Base-by-base conservation (phyloP, 2,329 filamentous ascomycete genomes). In the Rosellinia necatrix region DNA sequence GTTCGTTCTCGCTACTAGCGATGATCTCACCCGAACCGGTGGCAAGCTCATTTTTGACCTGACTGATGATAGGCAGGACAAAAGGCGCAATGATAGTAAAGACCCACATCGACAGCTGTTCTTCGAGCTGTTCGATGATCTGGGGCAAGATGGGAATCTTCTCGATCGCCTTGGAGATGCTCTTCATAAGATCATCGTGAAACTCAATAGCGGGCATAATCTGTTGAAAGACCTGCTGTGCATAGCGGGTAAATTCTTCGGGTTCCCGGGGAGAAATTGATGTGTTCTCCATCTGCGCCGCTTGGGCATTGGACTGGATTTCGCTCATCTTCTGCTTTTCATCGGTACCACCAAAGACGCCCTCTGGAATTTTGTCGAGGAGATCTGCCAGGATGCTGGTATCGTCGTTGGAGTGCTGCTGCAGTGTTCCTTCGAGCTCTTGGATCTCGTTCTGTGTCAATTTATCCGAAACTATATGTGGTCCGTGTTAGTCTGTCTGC, bases 71-170 rank as follows among this genome's bases (percentile, higher is more conserved):
- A 1, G 92, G 92, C 15, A 96, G 78, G 34, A 97, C 81, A 64
- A 92, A 94, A 6, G 92, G 92, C 1, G 92, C 92, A 63, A 97
- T 85, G 52, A 96, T 81, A n/a, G 88, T 90, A 75, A 96, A 96
- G 57, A 96, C 90, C 72, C 96, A 96, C 66, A 93, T 76, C 50
- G 89, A 94, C 61, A 96, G 81, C 74, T 96, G 89, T 59, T 96
- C 90, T 73, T 93, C 88, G 13, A 96, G 76, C 71, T 96, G 86
- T 75, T 96, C 91, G 53, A 96, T 82, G 37, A 96, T 79, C 64
- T 96, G 88, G 49, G 91, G 90, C 15, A 97, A 78, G 34, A 96
- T 81, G 0, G 92, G 92, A 35, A 97, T 92, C 63, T 90, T 87
- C 73, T 96, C 90, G 57, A 96, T 87, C 10, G 90, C 86, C 66